A percentile compares a stretch with the other conserved stretches of the same genome.
These are phyloP conservation scores for Penicillium sp. DNA, from an alignment of 2,329 filamentous ascomycete species.

Conservation along the genomic window DNA sequence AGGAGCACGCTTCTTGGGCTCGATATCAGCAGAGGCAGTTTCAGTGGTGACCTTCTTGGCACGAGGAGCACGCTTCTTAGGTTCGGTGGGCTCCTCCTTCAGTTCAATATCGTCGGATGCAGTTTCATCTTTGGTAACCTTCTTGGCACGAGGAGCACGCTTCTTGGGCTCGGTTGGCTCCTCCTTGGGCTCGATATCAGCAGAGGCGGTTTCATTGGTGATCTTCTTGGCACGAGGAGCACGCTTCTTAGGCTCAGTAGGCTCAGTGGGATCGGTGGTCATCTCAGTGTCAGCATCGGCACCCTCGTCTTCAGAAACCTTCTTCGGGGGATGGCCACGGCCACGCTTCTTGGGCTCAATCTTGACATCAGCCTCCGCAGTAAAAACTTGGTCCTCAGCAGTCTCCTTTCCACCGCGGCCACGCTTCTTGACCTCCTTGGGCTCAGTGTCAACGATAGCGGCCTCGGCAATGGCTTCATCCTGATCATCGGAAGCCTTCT, in stretches of 20 bases:
- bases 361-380: background rate
- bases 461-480: conserved; percentile 18
- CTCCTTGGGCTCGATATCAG: background rate
- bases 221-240: no score
- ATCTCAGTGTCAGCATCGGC: background rate
- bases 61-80: no score
- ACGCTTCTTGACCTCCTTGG: conserved; percentile 29
- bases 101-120: rapidly evolving
- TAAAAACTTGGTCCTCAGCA: background rate
- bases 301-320: background rate
- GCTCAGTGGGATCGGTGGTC: background rate
- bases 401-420: conserved; percentile 17
- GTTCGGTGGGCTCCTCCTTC: no score
- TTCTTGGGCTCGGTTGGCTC: no score
- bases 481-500: conserved; percentile 10
- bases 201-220: no score
- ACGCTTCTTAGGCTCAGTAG: background rate
- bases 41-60: no score
- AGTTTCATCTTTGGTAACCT: no score
- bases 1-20: background rate
- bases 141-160: no score
- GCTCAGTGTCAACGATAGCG: conserved; percentile 11
- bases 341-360: conserved; percentile 1
- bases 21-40: no score
- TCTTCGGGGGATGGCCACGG: conserved; percentile 10